Evolutionary conservation across 2,329 filamentous ascomycete species (phyloP).

Genomic region (Penicillium concentricum): DNA sequence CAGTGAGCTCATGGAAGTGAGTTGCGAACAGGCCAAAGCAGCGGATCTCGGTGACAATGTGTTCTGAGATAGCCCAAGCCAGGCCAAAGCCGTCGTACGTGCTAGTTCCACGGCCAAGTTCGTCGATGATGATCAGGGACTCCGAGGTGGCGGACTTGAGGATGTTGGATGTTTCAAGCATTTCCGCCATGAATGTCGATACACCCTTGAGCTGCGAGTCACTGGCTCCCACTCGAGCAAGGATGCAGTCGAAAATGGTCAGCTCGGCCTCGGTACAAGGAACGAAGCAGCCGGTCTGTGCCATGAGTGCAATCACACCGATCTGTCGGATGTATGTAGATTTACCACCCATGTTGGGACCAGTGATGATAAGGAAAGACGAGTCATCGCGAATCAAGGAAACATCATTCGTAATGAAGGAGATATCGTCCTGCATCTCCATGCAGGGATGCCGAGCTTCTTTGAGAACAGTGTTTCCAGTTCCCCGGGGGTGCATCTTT

Average conservation of each 20-base stretch:
- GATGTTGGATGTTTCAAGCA: conserved; percentile 98
- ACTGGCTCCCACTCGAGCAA: conserved; percentile 90
- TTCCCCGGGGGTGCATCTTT: conserved; percentile 82
- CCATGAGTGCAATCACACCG: conserved; percentile 95
- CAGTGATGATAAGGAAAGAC: conserved; percentile 94
- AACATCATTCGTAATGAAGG: conserved; percentile 98
- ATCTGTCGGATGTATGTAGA: conserved; percentile 98
- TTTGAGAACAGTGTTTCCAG: conserved; percentile 83
- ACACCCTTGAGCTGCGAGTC: conserved; percentile 98
- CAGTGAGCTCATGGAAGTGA: conserved; percentile 96
- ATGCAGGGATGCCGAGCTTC: conserved; percentile 96
- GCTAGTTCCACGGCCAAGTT: conserved; percentile 91
- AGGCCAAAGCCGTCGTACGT: conserved; percentile 98
- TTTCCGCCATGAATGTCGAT: conserved; percentile 99
- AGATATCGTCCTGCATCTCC: conserved; percentile 97
- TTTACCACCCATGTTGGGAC: conserved; percentile 98
- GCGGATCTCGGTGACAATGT: conserved; percentile 92
- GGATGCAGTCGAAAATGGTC: conserved; percentile 94
- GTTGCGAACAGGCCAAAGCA: conserved; percentile 95
- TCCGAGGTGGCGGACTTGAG: conserved; percentile 94
- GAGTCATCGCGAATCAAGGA: conserved; percentile 73
- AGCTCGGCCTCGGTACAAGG: conserved; percentile 87
- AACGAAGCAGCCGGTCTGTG: conserved; percentile 94
- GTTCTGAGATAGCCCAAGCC: conserved; percentile 98
- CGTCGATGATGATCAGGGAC: conserved; percentile 97